phyloP scores from a whole-genome alignment of 2,329 filamentous ascomycete species.

The Lanzia echinophila region DNA sequence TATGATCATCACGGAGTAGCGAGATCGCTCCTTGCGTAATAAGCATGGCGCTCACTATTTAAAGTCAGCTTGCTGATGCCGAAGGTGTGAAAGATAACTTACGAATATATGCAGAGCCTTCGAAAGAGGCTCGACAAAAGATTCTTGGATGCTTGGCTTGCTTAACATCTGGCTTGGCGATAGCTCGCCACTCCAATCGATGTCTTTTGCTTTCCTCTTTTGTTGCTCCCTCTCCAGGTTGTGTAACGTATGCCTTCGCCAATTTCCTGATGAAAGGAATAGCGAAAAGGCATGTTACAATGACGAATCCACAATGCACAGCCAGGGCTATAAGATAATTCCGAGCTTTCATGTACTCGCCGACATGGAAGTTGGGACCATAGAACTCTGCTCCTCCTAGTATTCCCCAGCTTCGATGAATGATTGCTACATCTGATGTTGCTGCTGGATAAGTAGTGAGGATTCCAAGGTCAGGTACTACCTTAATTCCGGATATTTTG shows the following conservation, averaged over 20 bases:
- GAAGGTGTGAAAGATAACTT: slow-evolving; percentile 29
- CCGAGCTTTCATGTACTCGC: slow-evolving; percentile 45
- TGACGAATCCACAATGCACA: slow-evolving; percentile 42
- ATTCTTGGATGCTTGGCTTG: slow-evolving; percentile 36
- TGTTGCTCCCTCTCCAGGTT: slow-evolving; percentile 49
- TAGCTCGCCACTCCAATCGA: slow-evolving; percentile 54
- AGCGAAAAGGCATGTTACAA: slow-evolving; percentile 36
- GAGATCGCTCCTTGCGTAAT: slow-evolving; percentile 58
- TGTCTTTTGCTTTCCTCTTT: slow-evolving; percentile 50
- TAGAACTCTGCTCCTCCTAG: slow-evolving; percentile 43
- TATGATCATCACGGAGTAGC: slow-evolving; percentile 53
- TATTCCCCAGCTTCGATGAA: slow-evolving; percentile 59
- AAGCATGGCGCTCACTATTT: slow-evolving; percentile 56
- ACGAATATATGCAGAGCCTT: slow-evolving; percentile 60
- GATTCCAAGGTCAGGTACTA: slow-evolving; percentile 46
- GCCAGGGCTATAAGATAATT: slow-evolving; percentile 45
- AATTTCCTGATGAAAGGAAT: slow-evolving; percentile 36
- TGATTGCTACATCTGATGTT: slow-evolving; percentile 45
- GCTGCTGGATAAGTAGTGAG: slow-evolving; percentile 47
- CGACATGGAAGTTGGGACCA: slow-evolving; percentile 54
- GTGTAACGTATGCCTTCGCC: slow-evolving; percentile 38
- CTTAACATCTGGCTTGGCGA: slow-evolving; percentile 53
- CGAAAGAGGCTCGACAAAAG: slow-evolving; percentile 46
- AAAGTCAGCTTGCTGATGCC: slow-evolving; percentile 11
- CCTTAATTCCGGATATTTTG: slow-evolving; percentile 43